These are phyloP conservation scores for Hymenoscyphus repandus DNA, from an alignment of 2,329 filamentous ascomycete genomes.

Conservation along the genomic window DNA sequence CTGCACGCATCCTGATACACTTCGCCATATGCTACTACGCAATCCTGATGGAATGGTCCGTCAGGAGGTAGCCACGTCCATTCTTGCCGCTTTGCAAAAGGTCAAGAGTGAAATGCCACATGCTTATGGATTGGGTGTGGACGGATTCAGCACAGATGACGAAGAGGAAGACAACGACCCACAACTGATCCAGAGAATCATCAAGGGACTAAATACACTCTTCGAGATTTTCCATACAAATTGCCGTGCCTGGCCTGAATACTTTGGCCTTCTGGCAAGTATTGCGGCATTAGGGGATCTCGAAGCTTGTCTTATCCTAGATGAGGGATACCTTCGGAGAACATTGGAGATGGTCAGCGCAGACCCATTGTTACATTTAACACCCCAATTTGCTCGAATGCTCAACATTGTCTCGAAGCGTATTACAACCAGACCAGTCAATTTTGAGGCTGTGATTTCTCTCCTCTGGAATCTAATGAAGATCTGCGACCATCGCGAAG, in stretches of 20 bases:
- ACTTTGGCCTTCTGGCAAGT: conserved; percentile 64
- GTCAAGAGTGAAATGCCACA: conserved; percentile 46
- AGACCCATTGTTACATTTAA: conserved; percentile 23
- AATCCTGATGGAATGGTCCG: conserved; percentile 55
- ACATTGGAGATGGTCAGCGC: conserved; percentile 30
- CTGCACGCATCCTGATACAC: conserved; percentile 44
- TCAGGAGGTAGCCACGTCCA: conserved; percentile 42
- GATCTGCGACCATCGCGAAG: conserved; percentile 21
- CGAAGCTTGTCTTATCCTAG: conserved; percentile 55
- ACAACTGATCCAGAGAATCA: conserved; percentile 21
- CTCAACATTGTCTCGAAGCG: conserved; percentile 47
- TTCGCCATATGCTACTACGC: conserved; percentile 61
- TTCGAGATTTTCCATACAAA: conserved; percentile 59
- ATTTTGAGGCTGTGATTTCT: conserved; percentile 48
- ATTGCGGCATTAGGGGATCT: conserved; percentile 57
- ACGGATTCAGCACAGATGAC: conserved; percentile 26
- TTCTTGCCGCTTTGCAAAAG: conserved; percentile 47
- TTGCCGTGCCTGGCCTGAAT: conserved; percentile 68
- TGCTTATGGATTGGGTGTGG: conserved; percentile 38
- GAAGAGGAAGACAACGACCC: conserved; percentile 30
- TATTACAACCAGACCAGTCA: conserved; percentile 44
- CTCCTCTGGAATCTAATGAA: conserved; percentile 38
- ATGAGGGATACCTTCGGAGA: conserved; percentile 54
- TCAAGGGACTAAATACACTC: conserved; percentile 48
- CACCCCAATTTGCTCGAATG: conserved; percentile 50